Evolutionary conservation across 768 basidiomycete genomes (phyloP), one percentile per base, ranked within the genome.

Genomic region (Gloeophyllum trabeum): DNA sequence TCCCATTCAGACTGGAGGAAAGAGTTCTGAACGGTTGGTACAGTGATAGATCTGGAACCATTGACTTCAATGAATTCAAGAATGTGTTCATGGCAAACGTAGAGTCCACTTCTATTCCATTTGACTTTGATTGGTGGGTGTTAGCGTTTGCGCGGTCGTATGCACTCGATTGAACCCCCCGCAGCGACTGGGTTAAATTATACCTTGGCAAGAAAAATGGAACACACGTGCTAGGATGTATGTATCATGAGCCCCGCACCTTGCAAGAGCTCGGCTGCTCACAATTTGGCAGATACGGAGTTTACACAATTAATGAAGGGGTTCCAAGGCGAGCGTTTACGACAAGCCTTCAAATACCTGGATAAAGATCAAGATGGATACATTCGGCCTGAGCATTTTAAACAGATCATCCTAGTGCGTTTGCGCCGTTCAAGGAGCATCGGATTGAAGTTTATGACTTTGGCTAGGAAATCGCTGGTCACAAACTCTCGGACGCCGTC

Each of bases 221-320:
- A 36, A 67, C 79, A 28, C 91, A 92, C 57, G 90, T 93, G 45
- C 70, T 96, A 43, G 90, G 90, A 64, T 96, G 92, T 91, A 53
- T 54, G 84, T 70, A 4, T 4, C n/a, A 10, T 35, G 24, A 37
- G 47, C 24, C 2, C 5, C 14, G 18, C 35, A 21, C 23, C 19
- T 38, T 6, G 18, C 44, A 20, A 20, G 42, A n/a, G 22, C 40
- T 43, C 12, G 34, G 42, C 41, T 24, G 35, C 44, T 57, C 40
- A 54, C 32, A 35, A 30, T 28, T 28, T 4, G 24, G 30, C 40
- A 91, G 86, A 93, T 65, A 86, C 86, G 58, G 93, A 98, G 62
- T 98, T 98, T 64, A 96, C 92, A 23, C 93, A 97, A 64, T 66
- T 98, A 46, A 96, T 99, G 90, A 98, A 97, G 63, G 94, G 92